phyloP scores from a whole-genome alignment of 352 stramenopile genomes.

The Phytophthora melonis region DNA sequence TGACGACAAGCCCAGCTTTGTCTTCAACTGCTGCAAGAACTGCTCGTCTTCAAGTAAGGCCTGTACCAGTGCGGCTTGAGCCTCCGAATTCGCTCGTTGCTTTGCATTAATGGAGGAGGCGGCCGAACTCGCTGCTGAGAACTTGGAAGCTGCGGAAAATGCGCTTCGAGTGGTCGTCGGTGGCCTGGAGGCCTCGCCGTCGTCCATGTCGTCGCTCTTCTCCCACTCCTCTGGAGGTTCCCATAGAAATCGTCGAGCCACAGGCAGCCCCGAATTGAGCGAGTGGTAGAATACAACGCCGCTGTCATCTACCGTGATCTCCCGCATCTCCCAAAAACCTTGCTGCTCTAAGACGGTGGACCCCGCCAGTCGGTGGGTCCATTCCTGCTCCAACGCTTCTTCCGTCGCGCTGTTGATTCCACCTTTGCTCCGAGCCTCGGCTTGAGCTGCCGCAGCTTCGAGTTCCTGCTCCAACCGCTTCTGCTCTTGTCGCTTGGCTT shows the following conservation, averaged over 20 bases:
- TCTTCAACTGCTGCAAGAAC: conserved; percentile 65
- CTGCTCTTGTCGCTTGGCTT: conserved; percentile 73
- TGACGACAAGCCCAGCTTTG: conserved; percentile 63
- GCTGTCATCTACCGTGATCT: conserved; percentile 56
- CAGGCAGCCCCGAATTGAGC: conserved; percentile 58
- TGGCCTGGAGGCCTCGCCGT: conserved; percentile 16
- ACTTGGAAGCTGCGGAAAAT: conserved; percentile 20
- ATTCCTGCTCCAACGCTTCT: conserved; percentile 47
- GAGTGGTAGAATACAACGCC: conserved; percentile 77
- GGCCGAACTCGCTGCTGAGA: conserved; percentile 6
- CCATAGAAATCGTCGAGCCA: conserved; percentile 58
- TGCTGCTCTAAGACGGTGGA: conserved; percentile 62
- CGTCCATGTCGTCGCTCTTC: conserved; percentile 25
- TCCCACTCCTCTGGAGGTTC: conserved; percentile 51
- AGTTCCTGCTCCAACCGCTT: conserved; percentile 66
- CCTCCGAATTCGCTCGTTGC: conserved; percentile 38
- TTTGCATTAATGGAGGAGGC: conserved; percentile 25
- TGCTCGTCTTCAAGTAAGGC: conserved; percentile 64
- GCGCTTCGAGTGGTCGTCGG: conserved; percentile 20
- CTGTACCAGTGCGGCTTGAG: conserved; percentile 42
- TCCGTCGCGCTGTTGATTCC: conserved; percentile 18
- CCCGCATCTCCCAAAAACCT: conserved; percentile 67
- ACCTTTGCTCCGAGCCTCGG: conserved; percentile 35
- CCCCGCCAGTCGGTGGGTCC: conserved; percentile 49
- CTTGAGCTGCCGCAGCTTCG: conserved; percentile 43